Evolutionary conservation across 768 basidiomycete genomes (phyloP), one percentile per base, ranked within the genome.

Genomic region (Rubroboletus satanas): DNA sequence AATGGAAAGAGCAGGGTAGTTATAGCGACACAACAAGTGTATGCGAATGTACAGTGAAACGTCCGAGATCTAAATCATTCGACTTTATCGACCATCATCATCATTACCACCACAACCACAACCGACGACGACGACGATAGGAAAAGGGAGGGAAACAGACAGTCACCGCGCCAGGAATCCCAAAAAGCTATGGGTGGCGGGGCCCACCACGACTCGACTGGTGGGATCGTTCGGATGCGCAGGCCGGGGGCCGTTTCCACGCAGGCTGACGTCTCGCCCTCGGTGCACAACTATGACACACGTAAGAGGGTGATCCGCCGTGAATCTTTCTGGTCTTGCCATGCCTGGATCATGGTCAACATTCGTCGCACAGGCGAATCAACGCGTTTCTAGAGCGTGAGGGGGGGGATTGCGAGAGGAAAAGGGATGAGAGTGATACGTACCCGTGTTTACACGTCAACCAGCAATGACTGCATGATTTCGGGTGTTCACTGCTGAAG

Each of bases 251-350:
- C 12, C 56, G 61, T 43, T 63, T 62, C 62, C 65, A 67, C 15
- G 69, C 42, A 1, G 60, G 60, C 18, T 55, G 60, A 9, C 44
- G 45, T 49, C 63, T 61, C 18, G 41, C 56, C 10, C 63, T 52
- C 1, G 60, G 67, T 42, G 47, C 62, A 36, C 68, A 69, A 43
- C 56, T 35, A 37, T 62, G 65, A 49, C 68, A 69, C 35, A 69
- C 55, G 46, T 71, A 69, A 1, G 69, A 69, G 2, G 60, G 49
- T 9, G 69, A 66, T 54, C 69, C 68, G n/a, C 68, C 68, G 35
- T 59, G 60, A 33, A 69, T 71, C 56, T 58, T 33, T 26, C 69
- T 56, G 17, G 69, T 60, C 50, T 69, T 66, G n/a, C 69, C 69
- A 29, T 63, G 61, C 47, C 68, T 69, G n/a, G n/a, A 55, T 18